phyloP scores from a whole-genome alignment of 1,139 yeast species.

The Hansenula sp. region DNA sequence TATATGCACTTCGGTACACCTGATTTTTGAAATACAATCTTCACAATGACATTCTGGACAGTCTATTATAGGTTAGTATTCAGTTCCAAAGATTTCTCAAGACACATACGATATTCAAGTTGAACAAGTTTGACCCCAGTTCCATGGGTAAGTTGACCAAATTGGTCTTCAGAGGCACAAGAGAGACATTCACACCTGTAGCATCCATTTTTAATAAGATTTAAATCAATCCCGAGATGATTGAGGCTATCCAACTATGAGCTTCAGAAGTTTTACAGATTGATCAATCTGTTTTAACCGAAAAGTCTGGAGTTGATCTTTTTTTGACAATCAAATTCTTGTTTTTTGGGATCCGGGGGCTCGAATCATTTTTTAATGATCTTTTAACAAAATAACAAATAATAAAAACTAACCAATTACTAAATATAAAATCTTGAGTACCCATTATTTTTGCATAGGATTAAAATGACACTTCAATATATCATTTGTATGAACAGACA shows the following conservation, averaged over 20 bases:
- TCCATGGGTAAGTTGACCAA: conserved; percentile 56
- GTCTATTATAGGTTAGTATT: conserved; percentile 17
- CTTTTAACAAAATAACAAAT: not conserved
- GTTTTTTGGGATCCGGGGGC: no score
- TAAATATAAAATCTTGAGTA: not conserved
- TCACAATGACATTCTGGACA: conserved; percentile 61
- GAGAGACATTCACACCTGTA: conserved; percentile 25
- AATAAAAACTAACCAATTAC: not conserved
- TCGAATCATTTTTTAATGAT: no score
- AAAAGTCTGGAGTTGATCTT: no score
- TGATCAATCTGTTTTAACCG: no score
- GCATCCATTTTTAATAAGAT: conserved; percentile 10
- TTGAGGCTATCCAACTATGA: no score
- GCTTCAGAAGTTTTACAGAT: no score
- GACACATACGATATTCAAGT: conserved; percentile 43
- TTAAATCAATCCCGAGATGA: no score
- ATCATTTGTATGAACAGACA: conserved; percentile 82
- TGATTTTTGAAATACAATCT: conserved; percentile 22
- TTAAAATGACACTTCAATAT: conserved; percentile 67
- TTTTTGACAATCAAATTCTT: no score
- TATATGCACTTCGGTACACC: conserved; percentile 23
- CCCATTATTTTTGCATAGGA: not conserved
- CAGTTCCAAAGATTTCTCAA: not conserved
- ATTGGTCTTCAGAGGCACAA: conserved; percentile 42
- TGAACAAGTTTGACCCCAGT: conserved; percentile 42